Evolutionary conservation across 495 filamentous ascomycete species (phyloP).

Genomic region (Halenospora varia): DNA sequence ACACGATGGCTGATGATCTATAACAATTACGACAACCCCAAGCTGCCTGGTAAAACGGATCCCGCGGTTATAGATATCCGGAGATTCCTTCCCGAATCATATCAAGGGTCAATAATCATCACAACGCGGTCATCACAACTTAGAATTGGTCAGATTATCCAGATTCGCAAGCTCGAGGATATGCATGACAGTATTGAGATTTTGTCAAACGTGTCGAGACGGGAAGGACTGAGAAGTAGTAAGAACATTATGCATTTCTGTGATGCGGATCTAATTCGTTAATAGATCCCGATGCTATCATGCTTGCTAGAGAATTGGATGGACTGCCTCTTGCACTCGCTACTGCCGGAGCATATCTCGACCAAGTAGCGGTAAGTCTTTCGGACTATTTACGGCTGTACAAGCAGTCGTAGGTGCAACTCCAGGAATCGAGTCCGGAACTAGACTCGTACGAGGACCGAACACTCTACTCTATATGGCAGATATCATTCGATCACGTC

Average conservation of each 20-base stretch:
- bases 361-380: slow-evolving; percentile 12
- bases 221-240: slow-evolving; percentile 16
- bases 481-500: slow-evolving; percentile 38
- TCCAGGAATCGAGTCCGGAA: slow-evolving; percentile 23
- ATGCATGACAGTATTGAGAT: slow-evolving; percentile 29
- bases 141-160: slow-evolving; percentile 24
- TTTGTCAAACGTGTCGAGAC: slow-evolving; percentile 28
- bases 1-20: slow-evolving; percentile 36
- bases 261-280: not conserved
- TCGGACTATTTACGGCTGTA: slow-evolving; percentile 18
- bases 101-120: slow-evolving; percentile 34
- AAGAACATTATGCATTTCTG: slow-evolving; percentile 4
- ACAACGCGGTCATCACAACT: slow-evolving; percentile 34
- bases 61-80: slow-evolving; percentile 25
- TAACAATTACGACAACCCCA: slow-evolving; percentile 39
- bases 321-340: slow-evolving; percentile 28
- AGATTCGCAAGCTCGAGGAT: slow-evolving; percentile 28
- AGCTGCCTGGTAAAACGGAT: slow-evolving; percentile 15
- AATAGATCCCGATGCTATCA: slow-evolving; percentile 19
- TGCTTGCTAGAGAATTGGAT: slow-evolving; percentile 23
- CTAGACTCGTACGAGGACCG: slow-evolving; percentile 28
- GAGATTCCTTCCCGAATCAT: slow-evolving; percentile 27
- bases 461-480: slow-evolving; percentile 38
- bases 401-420: slow-evolving; percentile 23
- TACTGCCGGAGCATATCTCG: slow-evolving; percentile 31